phyloP scores from a whole-genome alignment of 495 filamentous ascomycete species.

The Penicillium fimorum region DNA sequence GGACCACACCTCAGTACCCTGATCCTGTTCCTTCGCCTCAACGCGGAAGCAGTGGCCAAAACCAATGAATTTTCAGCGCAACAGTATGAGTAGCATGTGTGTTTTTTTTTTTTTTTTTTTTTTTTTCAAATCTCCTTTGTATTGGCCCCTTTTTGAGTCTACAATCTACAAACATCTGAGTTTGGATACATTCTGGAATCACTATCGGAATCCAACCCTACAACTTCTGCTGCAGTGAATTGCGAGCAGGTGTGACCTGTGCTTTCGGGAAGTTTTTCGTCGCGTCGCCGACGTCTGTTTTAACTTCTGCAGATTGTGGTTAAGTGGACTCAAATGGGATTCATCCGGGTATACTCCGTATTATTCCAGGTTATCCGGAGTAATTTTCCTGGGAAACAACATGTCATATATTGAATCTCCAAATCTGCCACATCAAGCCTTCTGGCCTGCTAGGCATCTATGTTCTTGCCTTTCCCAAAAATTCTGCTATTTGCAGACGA shows the following conservation, averaged over 20 bases:
- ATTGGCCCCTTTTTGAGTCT: background rate
- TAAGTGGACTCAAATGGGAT: conserved; percentile 16
- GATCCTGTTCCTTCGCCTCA: conserved; percentile 29
- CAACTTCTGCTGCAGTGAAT: background rate
- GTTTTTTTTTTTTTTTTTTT: background rate
- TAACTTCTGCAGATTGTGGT: conserved; percentile 9
- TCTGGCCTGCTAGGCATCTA: background rate
- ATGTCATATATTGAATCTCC: background rate
- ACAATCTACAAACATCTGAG: conserved; percentile 2
- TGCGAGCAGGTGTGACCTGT: conserved; percentile 2
- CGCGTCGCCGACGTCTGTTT: conserved; percentile 23
- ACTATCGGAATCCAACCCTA: background rate
- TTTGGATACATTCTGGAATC: background rate
- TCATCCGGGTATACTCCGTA: conserved; percentile 17
- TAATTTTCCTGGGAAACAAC: conserved; percentile 5
- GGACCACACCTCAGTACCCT: conserved; percentile 28
- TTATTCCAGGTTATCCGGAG: conserved; percentile 16
- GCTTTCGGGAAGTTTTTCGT: background rate
- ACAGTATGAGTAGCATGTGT: background rate
- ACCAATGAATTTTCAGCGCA: conserved; percentile 13
- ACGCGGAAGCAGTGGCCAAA: conserved; percentile 16
- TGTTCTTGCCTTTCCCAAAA: background rate
- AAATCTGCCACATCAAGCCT: background rate
- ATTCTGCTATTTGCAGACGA: conserved; percentile 1
- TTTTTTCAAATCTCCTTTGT: background rate